phyloP scores from a whole-genome alignment of 169 alveolate genomes.

The Hammondia hammondi region DNA sequence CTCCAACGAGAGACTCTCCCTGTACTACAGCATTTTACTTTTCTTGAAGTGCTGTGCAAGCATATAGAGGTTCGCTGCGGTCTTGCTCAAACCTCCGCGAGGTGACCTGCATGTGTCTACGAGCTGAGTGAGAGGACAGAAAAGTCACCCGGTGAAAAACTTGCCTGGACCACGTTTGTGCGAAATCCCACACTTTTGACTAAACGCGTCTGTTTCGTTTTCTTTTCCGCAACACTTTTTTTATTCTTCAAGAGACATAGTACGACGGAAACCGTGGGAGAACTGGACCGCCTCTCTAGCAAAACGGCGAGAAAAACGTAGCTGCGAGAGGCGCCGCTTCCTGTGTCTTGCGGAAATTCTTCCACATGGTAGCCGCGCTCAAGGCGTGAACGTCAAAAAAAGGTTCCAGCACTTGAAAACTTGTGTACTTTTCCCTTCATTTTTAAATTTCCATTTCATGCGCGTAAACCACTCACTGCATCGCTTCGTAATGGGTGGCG shows the following conservation, averaged over 20 bases:
- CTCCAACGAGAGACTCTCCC: too few species aligned
- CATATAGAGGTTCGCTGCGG: background rate
- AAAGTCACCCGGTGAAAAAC: background rate
- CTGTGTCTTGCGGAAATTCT: background rate
- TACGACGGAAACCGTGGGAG: too few species aligned
- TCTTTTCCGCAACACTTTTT: too few species aligned
- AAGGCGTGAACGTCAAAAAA: too few species aligned
- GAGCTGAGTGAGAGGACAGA: background rate
- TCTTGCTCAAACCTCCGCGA: background rate
- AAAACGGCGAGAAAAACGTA: background rate
- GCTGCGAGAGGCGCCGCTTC: background rate
- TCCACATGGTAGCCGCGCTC: background rate
- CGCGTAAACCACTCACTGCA: background rate
- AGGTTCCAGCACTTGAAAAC: background rate
- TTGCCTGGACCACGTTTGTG: too few species aligned
- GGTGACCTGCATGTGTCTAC: constrained; percentile 19
- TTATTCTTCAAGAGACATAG: too few species aligned
- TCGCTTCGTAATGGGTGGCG: background rate
- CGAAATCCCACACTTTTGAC: too few species aligned
- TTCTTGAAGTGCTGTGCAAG: background rate
- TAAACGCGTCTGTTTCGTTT: too few species aligned
- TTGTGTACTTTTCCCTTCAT: background rate
- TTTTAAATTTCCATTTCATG: too few species aligned
- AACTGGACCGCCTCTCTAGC: background rate
- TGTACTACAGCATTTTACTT: background rate